These are phyloP conservation scores for Collybiopsis luxurians DNA, from an alignment of 768 basidiomycete genomes.

Conservation along the genomic window DNA sequence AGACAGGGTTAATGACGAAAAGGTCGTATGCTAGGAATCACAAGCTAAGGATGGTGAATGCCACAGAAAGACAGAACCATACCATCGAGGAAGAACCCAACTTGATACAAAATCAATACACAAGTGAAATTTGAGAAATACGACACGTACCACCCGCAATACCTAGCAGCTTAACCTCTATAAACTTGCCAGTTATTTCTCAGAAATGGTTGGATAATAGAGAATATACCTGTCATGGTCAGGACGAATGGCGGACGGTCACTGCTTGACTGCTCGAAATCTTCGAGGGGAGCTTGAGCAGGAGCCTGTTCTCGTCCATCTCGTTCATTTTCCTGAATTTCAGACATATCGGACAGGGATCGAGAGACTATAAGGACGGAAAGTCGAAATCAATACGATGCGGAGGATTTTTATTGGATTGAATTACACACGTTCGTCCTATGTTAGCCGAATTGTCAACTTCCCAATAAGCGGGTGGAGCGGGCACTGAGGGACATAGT, in stretches of 20 bases:
- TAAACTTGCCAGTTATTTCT: slow-evolving; percentile 15
- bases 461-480: too few relatives aligned
- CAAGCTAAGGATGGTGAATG: not conserved
- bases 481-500: too few relatives aligned
- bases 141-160: slow-evolving; percentile 41
- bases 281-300: not conserved
- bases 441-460: too few relatives aligned
- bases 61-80: slow-evolving; percentile 14
- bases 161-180: slow-evolving; percentile 56
- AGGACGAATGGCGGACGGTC: slow-evolving; percentile 35
- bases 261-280: not conserved
- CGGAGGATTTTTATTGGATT: too few relatives aligned
- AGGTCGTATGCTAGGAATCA: slow-evolving; percentile 56
- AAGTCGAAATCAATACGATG: too few relatives aligned
- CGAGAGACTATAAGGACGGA: not conserved
- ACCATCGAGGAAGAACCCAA: slow-evolving; percentile 75
- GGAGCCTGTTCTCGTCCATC: not conserved
- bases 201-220: slow-evolving; percentile 26
- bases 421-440: too few relatives aligned
- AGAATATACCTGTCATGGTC: slow-evolving; percentile 17
- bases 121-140: slow-evolving; percentile 24
- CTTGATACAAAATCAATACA: slow-evolving; percentile 11
- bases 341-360: not conserved
- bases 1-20: slow-evolving; percentile 70
- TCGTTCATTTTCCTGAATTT: not conserved